Evolutionary conservation across 2,329 filamentous ascomycete genomes (phyloP).

Genomic region (Xenosphaeropsis pyriputrescens): DNA sequence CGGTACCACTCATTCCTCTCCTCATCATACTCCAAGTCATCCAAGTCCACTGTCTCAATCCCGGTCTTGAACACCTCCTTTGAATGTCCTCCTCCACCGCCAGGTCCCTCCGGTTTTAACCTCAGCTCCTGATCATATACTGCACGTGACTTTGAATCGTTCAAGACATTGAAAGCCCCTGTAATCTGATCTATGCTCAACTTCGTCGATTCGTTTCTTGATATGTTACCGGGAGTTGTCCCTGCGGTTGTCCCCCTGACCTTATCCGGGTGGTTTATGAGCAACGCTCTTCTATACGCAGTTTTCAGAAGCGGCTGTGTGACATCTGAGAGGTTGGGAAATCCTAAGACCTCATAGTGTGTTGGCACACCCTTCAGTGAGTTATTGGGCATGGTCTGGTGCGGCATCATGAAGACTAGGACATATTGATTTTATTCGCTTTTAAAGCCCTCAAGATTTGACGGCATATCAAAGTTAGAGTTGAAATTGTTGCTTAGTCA

Average conservation of each 20-base stretch:
- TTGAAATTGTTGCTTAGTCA: not conserved
- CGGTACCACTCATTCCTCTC: constrained; percentile 34
- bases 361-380: constrained; percentile 19
- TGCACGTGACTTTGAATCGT: constrained; percentile 28
- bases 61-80: constrained; percentile 34
- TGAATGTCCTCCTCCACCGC: constrained; percentile 4
- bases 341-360: constrained; percentile 44
- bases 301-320: constrained; percentile 36
- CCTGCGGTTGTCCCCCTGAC: constrained; percentile 8
- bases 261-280: constrained; percentile 54
- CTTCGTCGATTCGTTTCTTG: not conserved
- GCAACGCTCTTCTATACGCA: constrained; percentile 49
- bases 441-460: too few relatives aligned
- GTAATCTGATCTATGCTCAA: constrained; percentile 39
- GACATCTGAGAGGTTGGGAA: constrained; percentile 7
- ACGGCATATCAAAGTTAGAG: too few relatives aligned
- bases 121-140: constrained; percentile 34
- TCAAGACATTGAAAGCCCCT: constrained; percentile 40
- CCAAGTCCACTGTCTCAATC: constrained; percentile 48
- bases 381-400: not conserved
- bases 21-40: constrained; percentile 43
- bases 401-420: not conserved
- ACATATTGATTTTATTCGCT: too few relatives aligned
- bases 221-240: constrained; percentile 1
- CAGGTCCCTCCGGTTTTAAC: constrained; percentile 10